Base-by-base conservation (phyloP, 768 basidiomycete species). In the Termitomyces sp. region DNA sequence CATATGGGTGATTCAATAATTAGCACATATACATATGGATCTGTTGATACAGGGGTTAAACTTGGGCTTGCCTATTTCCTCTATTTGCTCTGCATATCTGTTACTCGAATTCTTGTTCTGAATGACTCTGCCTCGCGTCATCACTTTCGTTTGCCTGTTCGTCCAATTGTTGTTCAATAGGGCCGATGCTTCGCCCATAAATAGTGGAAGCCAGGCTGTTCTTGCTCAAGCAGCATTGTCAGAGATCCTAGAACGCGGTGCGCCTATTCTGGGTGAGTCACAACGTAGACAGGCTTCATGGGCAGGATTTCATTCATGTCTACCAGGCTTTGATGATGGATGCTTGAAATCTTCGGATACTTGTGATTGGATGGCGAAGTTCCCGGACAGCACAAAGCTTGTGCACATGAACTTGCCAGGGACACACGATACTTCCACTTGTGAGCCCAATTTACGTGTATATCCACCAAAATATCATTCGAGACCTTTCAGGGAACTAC, bases 331-430 rank as follows among this genome's bases (percentile, higher is more conserved):
- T 28, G 73, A 78, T 55, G 55, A 64, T 24, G 70, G 70, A 7
- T 74, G 72, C 55, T 65, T 68, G 0, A 67, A 64, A 51, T 55
- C 58, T 15, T 62, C 67, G 5, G 68, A 67, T 42, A 75, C 74
- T 1, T 74, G 69, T 60, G 62, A 78, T 55, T 77, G 77, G 78
- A 78, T 80, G 79, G 69, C 74, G 7, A 69, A 65, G 28, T 53
- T 77, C 35, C 62, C 72, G 2, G 78, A 79, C 58, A 69, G 60
- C 40, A 79, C 74, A 0, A 65, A 63, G 52, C 62, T 81, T 1
- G 75, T 76, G 9, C 71, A 74, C 40, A 76, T 80, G 74, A 80
- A 78, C 58, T 58, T 81, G n/a, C 79, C 78, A 11, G 79, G 78
- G 28, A 77, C 76, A 2, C 79, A 81, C 56, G 79, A 81, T 63